Conservation (phyloP, 2,329 filamentous ascomycete species). For the Diaporthe citri region DNA sequence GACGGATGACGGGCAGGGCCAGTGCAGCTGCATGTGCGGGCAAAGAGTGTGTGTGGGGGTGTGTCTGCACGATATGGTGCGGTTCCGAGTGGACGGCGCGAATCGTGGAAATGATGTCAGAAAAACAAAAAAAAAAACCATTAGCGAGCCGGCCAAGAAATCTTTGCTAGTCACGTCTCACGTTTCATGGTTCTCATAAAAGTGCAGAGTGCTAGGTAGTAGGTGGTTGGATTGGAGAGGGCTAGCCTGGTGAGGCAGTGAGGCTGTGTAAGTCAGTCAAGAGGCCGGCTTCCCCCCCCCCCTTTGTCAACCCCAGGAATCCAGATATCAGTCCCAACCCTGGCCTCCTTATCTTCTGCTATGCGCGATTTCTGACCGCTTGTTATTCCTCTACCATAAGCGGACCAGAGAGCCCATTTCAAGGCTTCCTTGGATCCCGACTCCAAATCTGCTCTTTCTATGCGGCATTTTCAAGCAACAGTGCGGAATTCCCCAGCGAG, state of each 20-base stretch:
- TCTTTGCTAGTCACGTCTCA: constrained; percentile 7
- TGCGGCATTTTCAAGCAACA: constrained; percentile 35
- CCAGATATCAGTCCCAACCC: constrained; percentile 34
- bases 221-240: constrained; percentile 1
- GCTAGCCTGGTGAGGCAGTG: constrained; percentile 20
- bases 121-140: constrained; percentile 16
- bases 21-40: constrained; percentile 22
- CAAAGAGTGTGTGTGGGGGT: not conserved
- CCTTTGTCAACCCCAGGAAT: constrained; percentile 17
- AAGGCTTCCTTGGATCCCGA: not conserved
- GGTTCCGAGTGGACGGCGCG: constrained; percentile 30
- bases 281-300: not conserved
- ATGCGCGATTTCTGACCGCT: constrained; percentile 40
- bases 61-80: not conserved
- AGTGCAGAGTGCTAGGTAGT: not conserved
- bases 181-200: not conserved
- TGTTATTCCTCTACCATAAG: constrained; percentile 36
- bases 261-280: constrained; percentile 12
- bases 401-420: not conserved
- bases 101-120: constrained; percentile 26
- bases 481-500: constrained; percentile 3
- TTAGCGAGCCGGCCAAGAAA: not conserved
- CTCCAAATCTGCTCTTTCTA: constrained; percentile 12
- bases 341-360: constrained; percentile 26
- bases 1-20: constrained; percentile 11